Evolutionary conservation across 495 filamentous ascomycete species (phyloP).

Genomic region (Oleoguttula mirabilis): DNA sequence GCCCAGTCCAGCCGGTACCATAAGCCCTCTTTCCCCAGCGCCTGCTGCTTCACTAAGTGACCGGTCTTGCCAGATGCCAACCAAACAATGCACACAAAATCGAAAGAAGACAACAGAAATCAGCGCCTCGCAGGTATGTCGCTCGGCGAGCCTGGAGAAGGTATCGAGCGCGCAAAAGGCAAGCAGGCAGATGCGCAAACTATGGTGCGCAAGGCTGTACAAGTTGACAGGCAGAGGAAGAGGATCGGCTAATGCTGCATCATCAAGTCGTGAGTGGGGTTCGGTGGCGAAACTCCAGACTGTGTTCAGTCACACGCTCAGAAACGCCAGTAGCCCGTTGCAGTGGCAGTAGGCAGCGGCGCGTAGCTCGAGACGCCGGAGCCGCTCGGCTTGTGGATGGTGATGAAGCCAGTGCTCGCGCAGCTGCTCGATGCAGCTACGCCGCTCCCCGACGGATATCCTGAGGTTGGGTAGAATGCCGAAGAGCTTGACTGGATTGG

Average conservation of each 20-base stretch:
- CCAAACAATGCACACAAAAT: neutral
- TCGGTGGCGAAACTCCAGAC: neutral
- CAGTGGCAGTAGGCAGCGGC: neutral
- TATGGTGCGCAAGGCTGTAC: neutral
- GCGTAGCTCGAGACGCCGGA: neutral
- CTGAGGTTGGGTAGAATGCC: conserved; percentile 12
- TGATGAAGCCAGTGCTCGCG: conserved; percentile 13
- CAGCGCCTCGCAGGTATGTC: neutral
- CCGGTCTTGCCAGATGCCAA: neutral
- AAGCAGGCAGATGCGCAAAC: neutral
- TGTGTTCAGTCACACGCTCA: neutral
- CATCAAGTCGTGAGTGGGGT: conserved; percentile 12
- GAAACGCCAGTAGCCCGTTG: neutral
- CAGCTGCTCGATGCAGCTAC: conserved; percentile 3
- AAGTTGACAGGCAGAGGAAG: neutral
- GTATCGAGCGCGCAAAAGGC: neutral
- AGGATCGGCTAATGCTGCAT: neutral
- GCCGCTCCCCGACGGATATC: conserved; percentile 1
- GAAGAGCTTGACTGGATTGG: conserved; percentile 5
- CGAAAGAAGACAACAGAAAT: neutral
- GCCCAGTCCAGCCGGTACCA: conserved; percentile 1
- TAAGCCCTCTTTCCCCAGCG: neutral
- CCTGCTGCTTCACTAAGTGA: neutral
- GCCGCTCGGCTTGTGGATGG: conserved; percentile 9
- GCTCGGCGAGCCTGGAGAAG: neutral